A percentile compares a stretch with the other conserved stretches of the same genome.
Conservation (phyloP, 2,329 filamentous ascomycete species). For the Aspergillus sp. region DNA sequence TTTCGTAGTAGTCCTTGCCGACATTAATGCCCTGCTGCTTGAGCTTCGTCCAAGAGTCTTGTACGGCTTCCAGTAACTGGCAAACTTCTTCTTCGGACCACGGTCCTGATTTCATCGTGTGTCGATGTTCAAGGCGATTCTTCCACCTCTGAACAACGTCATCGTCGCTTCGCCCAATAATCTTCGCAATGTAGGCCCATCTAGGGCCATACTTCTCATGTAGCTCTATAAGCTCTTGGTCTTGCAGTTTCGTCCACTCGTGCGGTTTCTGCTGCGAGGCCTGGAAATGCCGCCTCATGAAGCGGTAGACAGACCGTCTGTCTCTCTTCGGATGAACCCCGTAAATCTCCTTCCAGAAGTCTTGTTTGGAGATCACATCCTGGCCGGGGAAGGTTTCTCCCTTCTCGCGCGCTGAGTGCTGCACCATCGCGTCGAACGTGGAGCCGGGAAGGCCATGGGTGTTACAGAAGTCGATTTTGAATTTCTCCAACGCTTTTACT, state of each 20-base stretch:
- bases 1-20: constrained; percentile 36
- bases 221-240: constrained; percentile 37
- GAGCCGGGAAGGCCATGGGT: constrained; percentile 17
- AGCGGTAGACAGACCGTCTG: constrained; percentile 38
- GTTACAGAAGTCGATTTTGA: constrained; percentile 35
- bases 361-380: constrained; percentile 23
- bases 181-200: constrained; percentile 36
- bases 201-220: constrained; percentile 31
- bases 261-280: constrained; percentile 34
- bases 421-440: constrained; percentile 32
- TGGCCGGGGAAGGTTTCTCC: constrained; percentile 22
- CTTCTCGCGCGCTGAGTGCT: constrained; percentile 29
- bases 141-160: constrained; percentile 44
- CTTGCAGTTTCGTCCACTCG: constrained; percentile 40
- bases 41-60: constrained; percentile 20
- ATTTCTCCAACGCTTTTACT: constrained; percentile 27
- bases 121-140: constrained; percentile 38
- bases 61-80: constrained; percentile 26
- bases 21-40: constrained; percentile 17
- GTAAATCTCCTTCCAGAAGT: constrained; percentile 38
- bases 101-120: constrained; percentile 31
- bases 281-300: constrained; percentile 44
- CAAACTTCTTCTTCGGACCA: constrained; percentile 36
- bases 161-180: constrained; percentile 38
- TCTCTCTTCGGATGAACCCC: constrained; percentile 35